phyloP scores from a whole-genome alignment of 257 asterid genomes.

The Penstemon eatonii region DNA sequence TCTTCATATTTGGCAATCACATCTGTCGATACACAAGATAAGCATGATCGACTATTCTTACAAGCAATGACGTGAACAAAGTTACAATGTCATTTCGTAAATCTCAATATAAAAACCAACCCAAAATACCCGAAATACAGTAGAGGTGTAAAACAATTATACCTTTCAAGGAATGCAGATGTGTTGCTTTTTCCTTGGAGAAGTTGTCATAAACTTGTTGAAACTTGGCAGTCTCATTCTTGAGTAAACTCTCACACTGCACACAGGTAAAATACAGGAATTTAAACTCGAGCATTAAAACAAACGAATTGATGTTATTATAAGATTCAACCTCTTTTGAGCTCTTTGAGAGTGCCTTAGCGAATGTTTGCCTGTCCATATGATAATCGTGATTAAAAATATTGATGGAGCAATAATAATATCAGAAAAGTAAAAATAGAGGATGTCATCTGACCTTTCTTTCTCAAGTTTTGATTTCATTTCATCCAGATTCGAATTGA shows the following conservation, averaged over 20 bases:
- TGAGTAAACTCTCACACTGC: constrained; percentile 83
- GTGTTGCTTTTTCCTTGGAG: constrained; percentile 70
- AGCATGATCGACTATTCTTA: no score
- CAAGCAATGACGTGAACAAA: no score
- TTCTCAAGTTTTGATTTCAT: constrained; percentile 77
- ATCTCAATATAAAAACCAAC: no score
- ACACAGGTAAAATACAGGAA: constrained; percentile 29
- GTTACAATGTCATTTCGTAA: no score
- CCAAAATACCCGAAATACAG: no score
- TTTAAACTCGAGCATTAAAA: constrained; percentile 33
- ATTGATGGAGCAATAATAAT: not conserved
- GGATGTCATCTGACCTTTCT: constrained; percentile 67
- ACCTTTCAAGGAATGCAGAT: constrained; percentile 80
- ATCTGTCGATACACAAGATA: no score
- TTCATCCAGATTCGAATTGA: constrained; percentile 71
- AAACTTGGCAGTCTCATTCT: constrained; percentile 70
- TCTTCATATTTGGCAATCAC: no score
- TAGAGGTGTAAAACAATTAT: not conserved
- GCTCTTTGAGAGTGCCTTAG: constrained; percentile 81
- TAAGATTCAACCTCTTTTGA: constrained; percentile 71
- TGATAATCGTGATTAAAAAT: constrained; percentile 23
- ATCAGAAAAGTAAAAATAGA: not conserved
- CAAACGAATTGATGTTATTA: constrained; percentile 19
- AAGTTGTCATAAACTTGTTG: constrained; percentile 63
- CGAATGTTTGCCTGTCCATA: constrained; percentile 75